Base-by-base conservation (phyloP, 768 basidiomycete genomes). In the Mycena metata region DNA sequence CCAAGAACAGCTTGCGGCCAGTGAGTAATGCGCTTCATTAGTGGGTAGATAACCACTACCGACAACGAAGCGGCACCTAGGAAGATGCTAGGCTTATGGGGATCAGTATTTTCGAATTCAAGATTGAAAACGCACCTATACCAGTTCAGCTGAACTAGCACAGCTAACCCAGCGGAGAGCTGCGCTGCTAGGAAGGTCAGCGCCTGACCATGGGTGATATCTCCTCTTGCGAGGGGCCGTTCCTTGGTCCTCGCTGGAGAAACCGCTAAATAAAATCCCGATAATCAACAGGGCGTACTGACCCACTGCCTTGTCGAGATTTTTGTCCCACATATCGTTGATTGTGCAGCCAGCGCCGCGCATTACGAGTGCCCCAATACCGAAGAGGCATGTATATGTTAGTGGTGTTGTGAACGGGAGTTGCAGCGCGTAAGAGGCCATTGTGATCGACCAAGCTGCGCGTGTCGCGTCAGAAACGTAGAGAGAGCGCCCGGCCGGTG, bases 1-100 rank as follows among this genome's bases (percentile, higher is more conserved):
- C 96, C 97, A 23, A 99, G 90, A 33, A 98, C 92, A 45, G 94
- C 91, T 76, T 99, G 98, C 2, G 98, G 98, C 94, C 97, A 99
- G 77, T 98, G 84, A 0, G 98, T 99, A 45, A 98, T 81, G 16
- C 98, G 88, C 79, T 99, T 99, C 98, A 99, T 99, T 71, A 97
- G 83, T 0, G 98, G 98, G 79, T 99, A 99, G 51, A 95, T 76
- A 8, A 88, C 88, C 50, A 99, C 98, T 16, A 99, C 76, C 4
- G 91, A 91, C 45, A 99, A 82, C 0, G 96, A 98, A 0, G 96
- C 90, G 2, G 97, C 96, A 13, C 98, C 98, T 8, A 99, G 87
- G 2, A 93, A 76, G 70, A 99, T 96, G 75, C 96, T 98, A 71
- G 15, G 13, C 49, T 43, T 58, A 51, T 67, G 24, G 51, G 47